Percentiles rank a stretch among this genome's conserved stretches.
Conservation (phyloP, 1,284 basidiomycete species). For the Ustilago lituana region DNA sequence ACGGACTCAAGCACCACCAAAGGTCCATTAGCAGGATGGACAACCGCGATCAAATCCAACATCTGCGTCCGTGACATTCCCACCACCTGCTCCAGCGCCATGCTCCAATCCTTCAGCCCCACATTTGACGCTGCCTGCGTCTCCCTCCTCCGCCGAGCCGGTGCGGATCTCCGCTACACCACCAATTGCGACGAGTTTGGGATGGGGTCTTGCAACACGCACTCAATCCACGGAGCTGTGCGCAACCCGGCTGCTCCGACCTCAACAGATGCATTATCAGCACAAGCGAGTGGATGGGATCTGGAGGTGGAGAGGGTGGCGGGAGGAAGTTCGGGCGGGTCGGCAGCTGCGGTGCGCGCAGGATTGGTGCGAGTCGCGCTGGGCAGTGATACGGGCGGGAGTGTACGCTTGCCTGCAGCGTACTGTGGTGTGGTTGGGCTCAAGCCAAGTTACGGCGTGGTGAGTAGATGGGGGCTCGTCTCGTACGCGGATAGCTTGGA, state of each 20-base stretch:
- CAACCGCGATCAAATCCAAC: conserved; percentile 63
- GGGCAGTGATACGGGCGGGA: conserved; percentile 95
- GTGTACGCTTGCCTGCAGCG: conserved; percentile 87
- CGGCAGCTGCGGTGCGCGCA: conserved; percentile 57
- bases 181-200: conserved; percentile 98
- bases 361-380: conserved; percentile 72
- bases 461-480: conserved; percentile 90
- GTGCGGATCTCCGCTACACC: conserved; percentile 82
- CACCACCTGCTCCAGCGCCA: conserved; percentile 56
- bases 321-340: conserved; percentile 67
- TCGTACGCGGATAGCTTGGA: conserved; percentile 94
- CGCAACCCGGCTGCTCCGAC: conserved; percentile 60
- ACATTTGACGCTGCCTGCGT: conserved; percentile 91
- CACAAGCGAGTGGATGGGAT: conserved; percentile 18
- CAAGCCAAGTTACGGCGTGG: conserved; percentile 92
- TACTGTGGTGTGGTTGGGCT: conserved; percentile 92
- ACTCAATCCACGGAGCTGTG: conserved; percentile 57
- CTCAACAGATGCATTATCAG: background rate
- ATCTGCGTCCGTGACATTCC: conserved; percentile 47
- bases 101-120: conserved; percentile 72
- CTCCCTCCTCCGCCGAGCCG: conserved; percentile 73
- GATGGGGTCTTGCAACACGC: conserved; percentile 75
- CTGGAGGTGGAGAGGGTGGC: conserved; percentile 73
- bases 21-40: conserved; percentile 47
- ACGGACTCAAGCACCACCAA: background rate